These are phyloP conservation scores for Tripterygium wilfordii DNA, from an alignment of 177 flowering plant genomes.

Conservation along the genomic window DNA sequence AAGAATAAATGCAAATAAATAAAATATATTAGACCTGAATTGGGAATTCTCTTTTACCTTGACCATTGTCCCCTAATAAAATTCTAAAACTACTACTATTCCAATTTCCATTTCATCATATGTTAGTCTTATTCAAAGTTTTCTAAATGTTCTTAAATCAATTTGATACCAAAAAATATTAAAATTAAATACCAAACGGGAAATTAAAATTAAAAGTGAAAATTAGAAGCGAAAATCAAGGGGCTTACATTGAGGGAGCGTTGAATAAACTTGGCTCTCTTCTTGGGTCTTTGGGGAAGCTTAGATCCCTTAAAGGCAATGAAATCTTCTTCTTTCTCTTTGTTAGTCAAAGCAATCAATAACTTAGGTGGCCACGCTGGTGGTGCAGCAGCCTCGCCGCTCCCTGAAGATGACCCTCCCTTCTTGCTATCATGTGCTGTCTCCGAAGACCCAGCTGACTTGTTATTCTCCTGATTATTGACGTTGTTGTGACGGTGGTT, in stretches of 20 bases:
- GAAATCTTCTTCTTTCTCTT: conserved; percentile 97
- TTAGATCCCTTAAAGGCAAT: conserved; percentile 85
- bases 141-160: too few species aligned
- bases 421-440: conserved; percentile 62
- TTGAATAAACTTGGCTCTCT: conserved; percentile 81
- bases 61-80: too few species aligned
- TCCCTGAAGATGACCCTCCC: conserved; percentile 59
- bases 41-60: too few species aligned
- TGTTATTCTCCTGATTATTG: conserved; percentile 11
- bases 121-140: too few species aligned
- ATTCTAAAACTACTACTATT: too few species aligned
- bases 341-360: conserved; percentile 70
- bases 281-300: conserved; percentile 91
- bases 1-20: too few species aligned
- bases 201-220: neutral
- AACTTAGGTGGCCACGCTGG: conserved; percentile 87
- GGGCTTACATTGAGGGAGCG: conserved; percentile 74
- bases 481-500: neutral
- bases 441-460: conserved; percentile 57
- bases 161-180: too few species aligned
- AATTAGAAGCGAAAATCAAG: neutral
- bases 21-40: too few species aligned
- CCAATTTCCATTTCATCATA: too few species aligned
- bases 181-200: neutral
- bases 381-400: conserved; percentile 47